phyloP scores from a whole-genome alignment of 2,329 filamentous ascomycete species.

The Arthrinium puccinioides region DNA sequence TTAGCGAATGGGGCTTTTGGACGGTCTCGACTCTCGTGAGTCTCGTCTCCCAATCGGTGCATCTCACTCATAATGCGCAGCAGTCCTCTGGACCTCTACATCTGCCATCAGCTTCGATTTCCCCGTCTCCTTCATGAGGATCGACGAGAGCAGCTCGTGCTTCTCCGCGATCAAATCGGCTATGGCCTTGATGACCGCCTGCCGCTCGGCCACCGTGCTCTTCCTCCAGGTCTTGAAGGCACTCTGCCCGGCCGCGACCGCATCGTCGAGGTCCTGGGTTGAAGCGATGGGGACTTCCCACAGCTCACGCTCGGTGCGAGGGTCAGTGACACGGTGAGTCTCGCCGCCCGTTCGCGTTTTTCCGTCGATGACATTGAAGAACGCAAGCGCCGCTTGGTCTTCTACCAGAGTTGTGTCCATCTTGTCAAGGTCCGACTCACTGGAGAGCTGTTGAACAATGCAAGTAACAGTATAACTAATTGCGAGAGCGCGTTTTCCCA shows the following conservation, averaged over 20 bases:
- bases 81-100: slow-evolving; percentile 29
- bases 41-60: neutral
- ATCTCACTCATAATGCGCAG: slow-evolving; percentile 28
- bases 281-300: slow-evolving; percentile 37
- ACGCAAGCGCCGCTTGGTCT: too few species aligned
- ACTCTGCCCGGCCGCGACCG: slow-evolving; percentile 34
- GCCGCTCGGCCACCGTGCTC: slow-evolving; percentile 34
- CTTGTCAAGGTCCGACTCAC: too few species aligned
- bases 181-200: slow-evolving; percentile 29
- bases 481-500: too few species aligned
- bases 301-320: slow-evolving; percentile 34
- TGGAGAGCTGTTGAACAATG: too few species aligned
- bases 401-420: too few species aligned
- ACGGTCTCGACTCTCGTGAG: too few species aligned
- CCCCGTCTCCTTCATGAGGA: slow-evolving; percentile 43
- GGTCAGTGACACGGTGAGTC: slow-evolving; percentile 31
- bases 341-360: slow-evolving; percentile 25
- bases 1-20: neutral
- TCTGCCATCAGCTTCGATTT: slow-evolving; percentile 35
- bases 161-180: slow-evolving; percentile 32
- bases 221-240: slow-evolving; percentile 41
- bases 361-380: slow-evolving; percentile 38
- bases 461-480: too few species aligned
- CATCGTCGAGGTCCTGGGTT: slow-evolving; percentile 33
- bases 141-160: slow-evolving; percentile 31